Percentiles rank a stretch among this genome's conserved stretches.
phyloP scores from a whole-genome alignment of 148 eudicot genomes.

The Nepenthes mirabilis region DNA sequence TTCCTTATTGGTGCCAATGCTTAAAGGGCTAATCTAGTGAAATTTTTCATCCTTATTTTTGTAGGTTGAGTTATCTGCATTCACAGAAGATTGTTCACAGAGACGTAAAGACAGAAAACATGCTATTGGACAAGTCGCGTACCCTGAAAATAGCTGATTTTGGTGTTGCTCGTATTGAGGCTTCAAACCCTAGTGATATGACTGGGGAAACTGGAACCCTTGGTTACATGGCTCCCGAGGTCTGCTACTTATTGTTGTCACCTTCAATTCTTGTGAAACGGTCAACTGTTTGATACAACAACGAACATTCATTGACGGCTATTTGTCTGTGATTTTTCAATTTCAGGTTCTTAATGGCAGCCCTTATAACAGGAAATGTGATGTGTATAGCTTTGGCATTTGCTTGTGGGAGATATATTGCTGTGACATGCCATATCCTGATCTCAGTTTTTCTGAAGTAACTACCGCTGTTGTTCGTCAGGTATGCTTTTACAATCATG shows the following conservation, averaged over 20 bases:
- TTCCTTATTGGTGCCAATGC: neutral
- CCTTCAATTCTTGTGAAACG: neutral
- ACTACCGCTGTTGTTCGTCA: constrained; percentile 98
- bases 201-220: constrained; percentile 98
- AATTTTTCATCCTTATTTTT: constrained; percentile 5
- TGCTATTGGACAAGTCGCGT: constrained; percentile 86
- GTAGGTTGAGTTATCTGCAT: constrained; percentile 90
- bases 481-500: constrained; percentile 25
- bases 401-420: constrained; percentile 95
- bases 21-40: neutral
- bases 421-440: constrained; percentile 99
- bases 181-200: constrained; percentile 96
- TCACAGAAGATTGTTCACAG: constrained; percentile 91
- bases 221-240: constrained; percentile 99
- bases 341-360: constrained; percentile 86
- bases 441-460: constrained; percentile 94
- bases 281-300: neutral
- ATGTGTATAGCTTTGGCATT: constrained; percentile 93
- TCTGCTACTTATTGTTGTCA: constrained; percentile 9
- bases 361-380: constrained; percentile 91
- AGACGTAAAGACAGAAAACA: constrained; percentile 97
- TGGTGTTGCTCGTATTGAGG: constrained; percentile 99
- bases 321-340: neutral
- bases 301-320: neutral
- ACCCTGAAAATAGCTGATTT: constrained; percentile 94